phyloP scores from a whole-genome alignment of 192 early-diverging fungal genomes.

The Chytriomyces confervae region DNA sequence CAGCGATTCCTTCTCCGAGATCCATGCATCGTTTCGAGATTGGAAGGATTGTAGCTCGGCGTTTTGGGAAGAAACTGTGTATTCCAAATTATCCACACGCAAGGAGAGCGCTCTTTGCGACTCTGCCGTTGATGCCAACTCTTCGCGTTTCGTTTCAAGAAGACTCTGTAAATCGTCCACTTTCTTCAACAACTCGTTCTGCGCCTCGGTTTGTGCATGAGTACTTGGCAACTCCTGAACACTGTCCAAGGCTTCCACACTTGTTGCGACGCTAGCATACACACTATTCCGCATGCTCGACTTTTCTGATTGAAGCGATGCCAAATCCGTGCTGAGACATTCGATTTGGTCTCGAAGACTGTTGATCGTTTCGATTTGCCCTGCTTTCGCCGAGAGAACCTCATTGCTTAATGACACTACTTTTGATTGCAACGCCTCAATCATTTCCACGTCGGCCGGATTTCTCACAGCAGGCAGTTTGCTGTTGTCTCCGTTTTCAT shows the following conservation, averaged over 20 bases:
- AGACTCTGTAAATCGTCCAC: background rate
- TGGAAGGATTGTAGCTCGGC: too few species aligned
- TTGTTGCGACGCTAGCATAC: too few species aligned
- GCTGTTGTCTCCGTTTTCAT: too few species aligned
- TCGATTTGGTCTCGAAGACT: background rate
- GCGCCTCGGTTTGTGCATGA: too few species aligned
- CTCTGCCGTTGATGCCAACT: background rate
- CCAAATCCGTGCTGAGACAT: background rate
- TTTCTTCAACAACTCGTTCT: too few species aligned
- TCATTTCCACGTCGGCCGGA: constrained; percentile 21
- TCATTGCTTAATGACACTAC: constrained; percentile 1
- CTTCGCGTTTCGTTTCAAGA: background rate
- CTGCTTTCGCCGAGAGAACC: background rate
- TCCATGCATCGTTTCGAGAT: too few species aligned
- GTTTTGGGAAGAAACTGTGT: too few species aligned
- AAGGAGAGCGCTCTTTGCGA: background rate
- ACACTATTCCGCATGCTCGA: background rate
- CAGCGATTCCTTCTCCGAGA: too few species aligned
- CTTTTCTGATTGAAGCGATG: background rate
- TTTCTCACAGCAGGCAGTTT: background rate
- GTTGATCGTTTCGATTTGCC: background rate
- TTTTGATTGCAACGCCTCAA: constrained; percentile 10
- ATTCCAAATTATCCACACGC: too few species aligned
- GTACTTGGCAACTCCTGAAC: too few species aligned
- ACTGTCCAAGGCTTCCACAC: too few species aligned